These are phyloP conservation scores for Chlorella sp. DNA, from an alignment of 139 green algal genomes.

Conservation along the genomic window DNA sequence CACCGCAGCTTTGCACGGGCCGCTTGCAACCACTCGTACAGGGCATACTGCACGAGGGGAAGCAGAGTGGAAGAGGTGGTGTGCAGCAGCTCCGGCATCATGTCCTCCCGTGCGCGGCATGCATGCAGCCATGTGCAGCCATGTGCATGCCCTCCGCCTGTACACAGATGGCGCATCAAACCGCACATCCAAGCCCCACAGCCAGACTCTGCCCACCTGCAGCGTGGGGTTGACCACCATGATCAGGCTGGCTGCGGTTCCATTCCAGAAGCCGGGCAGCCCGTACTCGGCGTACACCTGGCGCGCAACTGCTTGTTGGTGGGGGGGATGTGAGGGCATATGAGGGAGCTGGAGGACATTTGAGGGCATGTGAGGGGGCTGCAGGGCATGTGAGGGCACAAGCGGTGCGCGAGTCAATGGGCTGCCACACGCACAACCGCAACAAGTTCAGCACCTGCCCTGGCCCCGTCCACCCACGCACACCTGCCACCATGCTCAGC, in stretches of 20 bases:
- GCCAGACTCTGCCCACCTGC: too few relatives aligned
- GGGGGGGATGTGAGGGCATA: background rate
- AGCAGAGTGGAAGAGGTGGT: too few relatives aligned
- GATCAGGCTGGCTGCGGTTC: slow-evolving; percentile 80
- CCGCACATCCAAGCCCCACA: too few relatives aligned
- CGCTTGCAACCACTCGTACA: slow-evolving; percentile 84
- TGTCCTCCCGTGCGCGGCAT: too few relatives aligned
- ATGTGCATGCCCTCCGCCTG: too few relatives aligned
- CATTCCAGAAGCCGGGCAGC: slow-evolving; percentile 83
- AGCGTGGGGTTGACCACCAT: slow-evolving; percentile 79
- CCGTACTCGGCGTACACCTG: slow-evolving; percentile 42
- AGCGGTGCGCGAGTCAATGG: background rate
- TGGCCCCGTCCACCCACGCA: background rate
- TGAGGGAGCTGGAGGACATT: background rate
- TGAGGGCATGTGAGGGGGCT: background rate
- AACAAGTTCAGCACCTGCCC: background rate
- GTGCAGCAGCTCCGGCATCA: too few relatives aligned
- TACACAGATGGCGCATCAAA: too few relatives aligned
- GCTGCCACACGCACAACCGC: background rate
- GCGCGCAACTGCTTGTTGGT: background rate
- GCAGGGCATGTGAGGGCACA: background rate
- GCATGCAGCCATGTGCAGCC: too few relatives aligned
- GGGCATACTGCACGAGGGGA: slow-evolving; percentile 76
- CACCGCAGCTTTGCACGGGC: slow-evolving; percentile 24
- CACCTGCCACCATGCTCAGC: slow-evolving; percentile 9